A percentile compares a stretch with the other conserved stretches of the same genome.
phyloP scores from a whole-genome alignment of 1,139 yeast species.

The Lodderomyces parapsilosis region DNA sequence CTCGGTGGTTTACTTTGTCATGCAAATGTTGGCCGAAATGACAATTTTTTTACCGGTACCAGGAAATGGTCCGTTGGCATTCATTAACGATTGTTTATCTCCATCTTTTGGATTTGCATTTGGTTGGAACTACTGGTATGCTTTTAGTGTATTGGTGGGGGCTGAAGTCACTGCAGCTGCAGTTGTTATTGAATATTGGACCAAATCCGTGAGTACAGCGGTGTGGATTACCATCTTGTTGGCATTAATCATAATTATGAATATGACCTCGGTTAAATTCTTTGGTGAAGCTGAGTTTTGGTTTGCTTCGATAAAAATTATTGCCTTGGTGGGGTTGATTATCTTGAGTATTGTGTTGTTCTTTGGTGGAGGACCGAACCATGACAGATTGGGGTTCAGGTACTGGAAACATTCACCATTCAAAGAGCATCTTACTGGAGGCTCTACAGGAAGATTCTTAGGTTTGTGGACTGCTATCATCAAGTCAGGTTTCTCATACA shows the following conservation, averaged over 20 bases:
- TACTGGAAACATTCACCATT: slow-evolving; percentile 62
- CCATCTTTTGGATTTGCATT: slow-evolving; percentile 45
- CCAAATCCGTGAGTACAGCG: slow-evolving; percentile 45
- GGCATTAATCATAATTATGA: slow-evolving; percentile 35
- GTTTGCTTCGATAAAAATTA: slow-evolving; percentile 56
- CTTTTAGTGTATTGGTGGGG: slow-evolving; percentile 48
- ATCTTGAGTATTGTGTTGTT: slow-evolving; percentile 43
- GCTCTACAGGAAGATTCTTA: slow-evolving; percentile 57
- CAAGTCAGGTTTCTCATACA: slow-evolving; percentile 41
- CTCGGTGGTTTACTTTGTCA: slow-evolving; percentile 51
- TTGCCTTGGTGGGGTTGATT: slow-evolving; percentile 38
- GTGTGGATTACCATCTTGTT: slow-evolving; percentile 56
- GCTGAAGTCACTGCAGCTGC: slow-evolving; percentile 56
- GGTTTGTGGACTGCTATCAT: slow-evolving; percentile 42
- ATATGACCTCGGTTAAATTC: slow-evolving; percentile 45
- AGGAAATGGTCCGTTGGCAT: slow-evolving; percentile 44
- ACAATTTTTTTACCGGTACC: slow-evolving; percentile 55
- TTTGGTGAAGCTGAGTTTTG: slow-evolving; percentile 70
- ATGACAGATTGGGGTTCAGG: slow-evolving; percentile 59
- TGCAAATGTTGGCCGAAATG: slow-evolving; percentile 64
- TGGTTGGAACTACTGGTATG: slow-evolving; percentile 51
- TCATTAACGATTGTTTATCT: slow-evolving; percentile 35
- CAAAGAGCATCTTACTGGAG: slow-evolving; percentile 40
- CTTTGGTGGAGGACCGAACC: slow-evolving; percentile 56
- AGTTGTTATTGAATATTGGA: slow-evolving; percentile 57